phyloP scores from a whole-genome alignment of 306 rosid genomes.

The Glycine soja region DNA sequence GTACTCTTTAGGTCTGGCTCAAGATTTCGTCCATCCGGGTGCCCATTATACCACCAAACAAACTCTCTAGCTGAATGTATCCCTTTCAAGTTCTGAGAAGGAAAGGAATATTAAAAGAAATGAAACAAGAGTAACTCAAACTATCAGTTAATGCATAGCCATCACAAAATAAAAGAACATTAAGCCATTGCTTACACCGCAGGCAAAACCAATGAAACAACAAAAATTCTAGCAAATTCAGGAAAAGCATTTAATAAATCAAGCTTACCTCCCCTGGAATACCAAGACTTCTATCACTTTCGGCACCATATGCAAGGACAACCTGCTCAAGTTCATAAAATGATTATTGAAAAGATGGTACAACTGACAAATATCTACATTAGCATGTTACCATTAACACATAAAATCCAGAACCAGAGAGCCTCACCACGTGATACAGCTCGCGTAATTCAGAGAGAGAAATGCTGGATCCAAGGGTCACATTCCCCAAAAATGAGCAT shows the following conservation, averaged over 20 bases:
- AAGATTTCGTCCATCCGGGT: conserved; percentile 81
- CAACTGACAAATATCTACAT: not conserved
- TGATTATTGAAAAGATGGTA: conserved; percentile 36
- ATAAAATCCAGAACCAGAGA: conserved; percentile 37
- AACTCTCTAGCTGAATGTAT: conserved; percentile 89
- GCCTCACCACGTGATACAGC: conserved; percentile 80
- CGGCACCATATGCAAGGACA: conserved; percentile 95
- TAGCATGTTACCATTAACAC: conserved; percentile 32
- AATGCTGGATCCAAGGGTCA: conserved; percentile 71
- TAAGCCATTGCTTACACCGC: conserved; percentile 36
- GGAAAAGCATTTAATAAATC: not conserved
- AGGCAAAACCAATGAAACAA: conserved; percentile 29
- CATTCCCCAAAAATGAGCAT: conserved; percentile 80
- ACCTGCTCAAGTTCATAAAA: conserved; percentile 63
- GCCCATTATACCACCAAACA: conserved; percentile 99
- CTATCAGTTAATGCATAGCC: conserved; percentile 6
- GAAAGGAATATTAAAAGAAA: conserved; percentile 7
- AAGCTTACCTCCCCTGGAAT: conserved; percentile 85
- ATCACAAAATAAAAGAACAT: conserved; percentile 7
- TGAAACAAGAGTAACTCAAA: conserved; percentile 34
- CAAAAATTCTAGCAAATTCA: not conserved
- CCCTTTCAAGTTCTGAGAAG: conserved; percentile 73
- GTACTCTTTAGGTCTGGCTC: conserved; percentile 75
- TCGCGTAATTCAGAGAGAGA: conserved; percentile 75
- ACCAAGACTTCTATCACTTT: conserved; percentile 88